A percentile compares a stretch with the other conserved stretches of the same genome.
Conservation (phyloP, 768 basidiomycete species). For the Steccherinum ochraceum region DNA sequence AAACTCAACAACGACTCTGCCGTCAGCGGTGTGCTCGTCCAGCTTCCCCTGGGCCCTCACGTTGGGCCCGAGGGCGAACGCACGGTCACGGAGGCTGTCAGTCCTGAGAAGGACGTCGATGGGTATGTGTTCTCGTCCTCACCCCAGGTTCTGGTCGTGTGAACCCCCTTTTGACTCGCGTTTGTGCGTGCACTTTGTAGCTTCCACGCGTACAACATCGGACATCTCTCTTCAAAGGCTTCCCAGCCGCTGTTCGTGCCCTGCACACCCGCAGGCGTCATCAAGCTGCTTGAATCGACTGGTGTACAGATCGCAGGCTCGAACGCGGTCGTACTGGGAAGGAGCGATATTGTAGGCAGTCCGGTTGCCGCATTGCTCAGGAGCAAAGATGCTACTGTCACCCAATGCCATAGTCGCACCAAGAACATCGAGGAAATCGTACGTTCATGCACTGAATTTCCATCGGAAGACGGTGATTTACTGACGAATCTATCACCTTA, state of each 20-base stretch:
- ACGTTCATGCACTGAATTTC: conserved; percentile 22
- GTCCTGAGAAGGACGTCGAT: conserved; percentile 94
- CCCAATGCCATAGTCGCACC: conserved; percentile 93
- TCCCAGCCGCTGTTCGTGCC: conserved; percentile 87
- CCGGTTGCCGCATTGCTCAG: conserved; percentile 90
- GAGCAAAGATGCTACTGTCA: conserved; percentile 90
- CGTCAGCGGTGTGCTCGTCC: conserved; percentile 89
- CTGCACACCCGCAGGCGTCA: conserved; percentile 92
- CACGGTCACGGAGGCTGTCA: conserved; percentile 89
- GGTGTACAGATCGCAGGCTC: conserved; percentile 71
- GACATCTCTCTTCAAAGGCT: conserved; percentile 86
- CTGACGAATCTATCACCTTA: conserved; percentile 22
- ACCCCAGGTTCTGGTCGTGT: conserved; percentile 3
- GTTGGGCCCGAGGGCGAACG: conserved; percentile 80
- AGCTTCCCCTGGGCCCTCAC: conserved; percentile 86
- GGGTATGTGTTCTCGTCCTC: too few species aligned
- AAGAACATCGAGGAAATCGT: conserved; percentile 77
- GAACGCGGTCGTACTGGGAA: conserved; percentile 87
- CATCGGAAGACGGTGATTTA: background rate
- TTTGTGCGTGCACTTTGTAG: conserved; percentile 35
- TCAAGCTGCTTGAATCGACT: conserved; percentile 86
- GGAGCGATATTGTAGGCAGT: conserved; percentile 96
- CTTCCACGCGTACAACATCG: conserved; percentile 98
- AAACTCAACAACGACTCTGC: conserved; percentile 77
- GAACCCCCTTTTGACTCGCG: conserved; percentile 2